Percentiles rank a stretch among this genome's conserved stretches.
These are phyloP conservation scores for Globisporangium carolinianum DNA, from an alignment of 352 stramenopile genomes.

Conservation along the genomic window DNA sequence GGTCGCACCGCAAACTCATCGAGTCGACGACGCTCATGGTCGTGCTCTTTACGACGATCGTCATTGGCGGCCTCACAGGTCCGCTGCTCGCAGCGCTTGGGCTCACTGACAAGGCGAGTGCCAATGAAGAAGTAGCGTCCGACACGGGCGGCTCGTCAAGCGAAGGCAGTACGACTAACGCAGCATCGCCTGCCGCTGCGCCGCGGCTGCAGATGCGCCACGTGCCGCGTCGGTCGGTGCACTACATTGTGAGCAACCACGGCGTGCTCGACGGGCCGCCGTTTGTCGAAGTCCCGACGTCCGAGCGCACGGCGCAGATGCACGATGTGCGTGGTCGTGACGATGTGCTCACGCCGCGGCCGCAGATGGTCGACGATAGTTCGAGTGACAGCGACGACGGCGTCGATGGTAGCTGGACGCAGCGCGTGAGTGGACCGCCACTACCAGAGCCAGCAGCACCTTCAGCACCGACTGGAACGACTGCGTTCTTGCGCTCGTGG, in stretches of 20 bases:
- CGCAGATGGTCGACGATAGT: constrained; percentile 54
- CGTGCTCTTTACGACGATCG: constrained; percentile 82
- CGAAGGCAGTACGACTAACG: constrained; percentile 11
- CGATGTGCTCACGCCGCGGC: constrained; percentile 52
- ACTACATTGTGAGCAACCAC: constrained; percentile 42
- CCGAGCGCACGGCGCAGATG: constrained; percentile 10
- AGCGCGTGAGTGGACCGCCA: constrained; percentile 4
- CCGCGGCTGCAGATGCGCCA: constrained; percentile 17
- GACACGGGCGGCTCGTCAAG: constrained; percentile 18
- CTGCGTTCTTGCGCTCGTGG: constrained; percentile 71
- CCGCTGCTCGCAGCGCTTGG: constrained; percentile 54
- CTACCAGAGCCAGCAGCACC: constrained; percentile 26
- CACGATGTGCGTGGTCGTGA: constrained; percentile 25
- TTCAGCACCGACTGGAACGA: constrained; percentile 11
- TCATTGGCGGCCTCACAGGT: constrained; percentile 69
- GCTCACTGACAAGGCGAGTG: constrained; percentile 20
- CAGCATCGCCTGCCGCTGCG: constrained; percentile 21
- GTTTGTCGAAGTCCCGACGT: constrained; percentile 17
- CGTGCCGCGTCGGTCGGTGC: constrained; percentile 38
- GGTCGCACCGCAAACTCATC: constrained; percentile 72
- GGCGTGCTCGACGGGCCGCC: constrained; percentile 13
- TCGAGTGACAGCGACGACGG: constrained; percentile 43
- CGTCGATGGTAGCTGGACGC: constrained; percentile 11
- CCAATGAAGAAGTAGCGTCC: constrained; percentile 23
- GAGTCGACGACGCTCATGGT: constrained; percentile 85